Evolutionary conservation across 2,329 filamentous ascomycete species (phyloP).

Genomic region (Penicillium occitanis): DNA sequence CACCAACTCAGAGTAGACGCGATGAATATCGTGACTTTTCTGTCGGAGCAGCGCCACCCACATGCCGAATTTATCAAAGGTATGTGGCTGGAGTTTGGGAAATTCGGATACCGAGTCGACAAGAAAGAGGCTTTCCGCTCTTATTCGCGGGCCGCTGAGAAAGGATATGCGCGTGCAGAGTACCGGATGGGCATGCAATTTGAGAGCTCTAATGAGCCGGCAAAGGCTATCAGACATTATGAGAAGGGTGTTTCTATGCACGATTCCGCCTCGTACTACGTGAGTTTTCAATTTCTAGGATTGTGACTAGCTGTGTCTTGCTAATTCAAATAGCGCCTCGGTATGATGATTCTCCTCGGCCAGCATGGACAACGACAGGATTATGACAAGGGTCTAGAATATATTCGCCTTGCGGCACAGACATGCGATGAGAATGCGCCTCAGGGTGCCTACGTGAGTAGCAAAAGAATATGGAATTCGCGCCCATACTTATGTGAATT

Average conservation of each 20-base stretch:
- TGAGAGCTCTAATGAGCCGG: slow-evolving; percentile 88
- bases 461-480: neutral
- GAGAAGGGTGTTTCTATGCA: slow-evolving; percentile 72
- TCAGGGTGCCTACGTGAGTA: slow-evolving; percentile 76
- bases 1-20: slow-evolving; percentile 86
- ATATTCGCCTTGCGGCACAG: slow-evolving; percentile 80
- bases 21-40: slow-evolving; percentile 84
- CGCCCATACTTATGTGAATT: neutral
- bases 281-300: slow-evolving; percentile 31
- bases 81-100: slow-evolving; percentile 98
- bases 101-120: slow-evolving; percentile 85
- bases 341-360: slow-evolving; percentile 95
- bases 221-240: slow-evolving; percentile 90
- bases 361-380: slow-evolving; percentile 90
- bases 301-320: slow-evolving; percentile 9
- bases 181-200: slow-evolving; percentile 99
- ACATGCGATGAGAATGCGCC: slow-evolving; percentile 94
- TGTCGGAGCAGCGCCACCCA: slow-evolving; percentile 88
- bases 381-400: slow-evolving; percentile 71
- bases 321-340: slow-evolving; percentile 64
- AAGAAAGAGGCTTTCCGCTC: slow-evolving; percentile 90
- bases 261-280: slow-evolving; percentile 82
- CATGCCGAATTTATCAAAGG: slow-evolving; percentile 91
- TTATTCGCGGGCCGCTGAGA: slow-evolving; percentile 81
- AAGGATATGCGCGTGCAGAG: slow-evolving; percentile 83